Percentiles rank a stretch among this genome's conserved stretches.
Evolutionary conservation across 352 stramenopile genomes (phyloP).

Genomic region (Halophytophthora polymorphica): DNA sequence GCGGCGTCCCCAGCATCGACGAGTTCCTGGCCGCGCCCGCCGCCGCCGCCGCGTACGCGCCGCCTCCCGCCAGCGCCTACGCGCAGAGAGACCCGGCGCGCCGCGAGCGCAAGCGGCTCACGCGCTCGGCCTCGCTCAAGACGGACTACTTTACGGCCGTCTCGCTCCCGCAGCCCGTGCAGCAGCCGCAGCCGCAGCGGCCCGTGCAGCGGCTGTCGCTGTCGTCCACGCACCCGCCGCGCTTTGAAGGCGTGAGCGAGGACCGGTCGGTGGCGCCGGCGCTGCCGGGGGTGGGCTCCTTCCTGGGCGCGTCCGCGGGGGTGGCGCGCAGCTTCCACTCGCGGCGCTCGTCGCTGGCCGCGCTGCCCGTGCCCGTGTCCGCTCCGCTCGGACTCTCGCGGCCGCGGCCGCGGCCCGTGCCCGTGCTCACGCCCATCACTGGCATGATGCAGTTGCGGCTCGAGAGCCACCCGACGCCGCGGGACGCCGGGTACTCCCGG

Average conservation of each 20-base stretch:
- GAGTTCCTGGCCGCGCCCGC: conserved; percentile 26
- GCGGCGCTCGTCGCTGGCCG: conserved; percentile 46
- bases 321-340: conserved; percentile 29
- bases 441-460: conserved; percentile 76
- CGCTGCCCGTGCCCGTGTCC: conserved; percentile 45
- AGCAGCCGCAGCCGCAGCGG: conserved; percentile 28
- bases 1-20: conserved; percentile 40
- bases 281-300: conserved; percentile 36
- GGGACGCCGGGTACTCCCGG: conserved; percentile 16
- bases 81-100: conserved; percentile 36
- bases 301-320: conserved; percentile 23
- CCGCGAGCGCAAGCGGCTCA: conserved; percentile 66
- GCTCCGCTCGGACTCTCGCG: conserved; percentile 17
- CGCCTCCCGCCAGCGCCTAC: not conserved
- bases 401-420: conserved; percentile 19
- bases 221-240: conserved; percentile 30
- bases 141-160: conserved; percentile 67
- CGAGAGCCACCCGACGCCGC: conserved; percentile 34
- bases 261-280: conserved; percentile 25
- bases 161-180: conserved; percentile 32
- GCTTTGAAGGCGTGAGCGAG: conserved; percentile 29
- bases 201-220: conserved; percentile 26
- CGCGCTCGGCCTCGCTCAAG: conserved; percentile 69
- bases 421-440: conserved; percentile 59
- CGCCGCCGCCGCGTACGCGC: not conserved